Evolutionary conservation across 495 filamentous ascomycete species (phyloP), one percentile per base, ranked within the genome.

Genomic region (Tuber borchii): DNA sequence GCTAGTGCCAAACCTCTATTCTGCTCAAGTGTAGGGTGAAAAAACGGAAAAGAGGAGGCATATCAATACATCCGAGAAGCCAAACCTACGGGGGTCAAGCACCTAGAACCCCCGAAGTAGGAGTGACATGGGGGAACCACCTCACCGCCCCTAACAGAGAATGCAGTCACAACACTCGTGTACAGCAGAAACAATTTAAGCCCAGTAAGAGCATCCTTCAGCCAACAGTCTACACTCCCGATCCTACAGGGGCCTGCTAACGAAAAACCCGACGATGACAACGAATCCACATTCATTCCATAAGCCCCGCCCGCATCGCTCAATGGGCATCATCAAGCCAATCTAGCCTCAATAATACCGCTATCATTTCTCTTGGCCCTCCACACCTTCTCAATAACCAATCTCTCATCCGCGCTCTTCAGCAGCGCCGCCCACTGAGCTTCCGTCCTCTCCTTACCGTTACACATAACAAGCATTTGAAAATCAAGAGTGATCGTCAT

Each of bases 341-440:
- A 34, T 34, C 56, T 34, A 34, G 4, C 56, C 56, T 65, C 56
- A 65, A 65, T 34, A 65, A 65, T 65, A 0, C 26, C 56, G 3
- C 0, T 65, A 14, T 26, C 26, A 12, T 2, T 4, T 5, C 5
- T 40, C 39, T 40, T 6, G 14, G 26, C 56, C 56, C 16, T 51
- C 74, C 70, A 75, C 40, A 75, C 19, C 44, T 34, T 75, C 37
- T 75, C 70, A 16, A 75, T 5, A 73, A 73, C 37, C 40, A 73
- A 71, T 65, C 74, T 75, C 44, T 73, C 39, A 31, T 75, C 74
- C 37, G 20, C 68, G 6, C 70, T 51, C 74, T 75, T 75, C 37
- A 72, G 34, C 44, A 72, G 72, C 31, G 44, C 70, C 1, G 37
- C 61, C 74, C 45, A 61, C 37, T 61, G 44, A 45, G 42, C 65